phyloP scores from a whole-genome alignment of 2,329 filamentous ascomycete genomes.

The Ceratocystiopsis sp. region DNA sequence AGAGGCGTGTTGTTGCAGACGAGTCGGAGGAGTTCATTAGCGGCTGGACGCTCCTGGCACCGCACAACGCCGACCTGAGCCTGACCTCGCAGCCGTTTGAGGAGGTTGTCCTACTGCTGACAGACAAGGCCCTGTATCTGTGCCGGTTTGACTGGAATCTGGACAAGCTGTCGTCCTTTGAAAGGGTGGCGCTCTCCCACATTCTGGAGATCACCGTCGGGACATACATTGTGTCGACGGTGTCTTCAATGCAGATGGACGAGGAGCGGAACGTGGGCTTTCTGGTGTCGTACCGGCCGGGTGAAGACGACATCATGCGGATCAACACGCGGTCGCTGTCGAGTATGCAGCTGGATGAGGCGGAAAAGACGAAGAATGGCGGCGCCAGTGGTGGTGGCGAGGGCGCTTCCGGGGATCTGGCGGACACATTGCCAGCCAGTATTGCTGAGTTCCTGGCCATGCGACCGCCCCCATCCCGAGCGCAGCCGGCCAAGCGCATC shows the following conservation, averaged over 20 bases:
- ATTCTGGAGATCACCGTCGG: conserved; percentile 60
- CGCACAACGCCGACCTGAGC: conserved; percentile 47
- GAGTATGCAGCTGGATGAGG: conserved; percentile 19
- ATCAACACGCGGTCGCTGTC: conserved; percentile 75
- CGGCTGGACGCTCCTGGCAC: conserved; percentile 78
- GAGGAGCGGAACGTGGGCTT: conserved; percentile 71
- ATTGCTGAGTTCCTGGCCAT: conserved; percentile 26
- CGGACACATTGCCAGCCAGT: conserved; percentile 12
- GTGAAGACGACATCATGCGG: conserved; percentile 52
- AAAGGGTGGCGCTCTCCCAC: conserved; percentile 62
- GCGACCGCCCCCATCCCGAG: conserved; percentile 13
- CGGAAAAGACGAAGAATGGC: conserved; percentile 11
- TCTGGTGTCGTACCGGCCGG: conserved; percentile 58
- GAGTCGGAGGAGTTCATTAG: conserved; percentile 71
- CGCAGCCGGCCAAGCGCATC: conserved; percentile 21
- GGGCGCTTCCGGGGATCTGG: neutral
- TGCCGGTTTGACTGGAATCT: conserved; percentile 90
- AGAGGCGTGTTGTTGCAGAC: conserved; percentile 71
- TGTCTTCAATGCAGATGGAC: conserved; percentile 62
- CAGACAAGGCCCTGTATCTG: conserved; percentile 68
- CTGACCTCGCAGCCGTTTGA: conserved; percentile 60
- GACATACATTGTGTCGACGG: conserved; percentile 77
- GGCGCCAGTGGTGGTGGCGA: conserved; percentile 1
- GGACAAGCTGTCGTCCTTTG: conserved; percentile 87
- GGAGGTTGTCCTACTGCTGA: conserved; percentile 75